Conservation (phyloP, 139 green algal genomes). For the Nannochloris sp. region DNA sequence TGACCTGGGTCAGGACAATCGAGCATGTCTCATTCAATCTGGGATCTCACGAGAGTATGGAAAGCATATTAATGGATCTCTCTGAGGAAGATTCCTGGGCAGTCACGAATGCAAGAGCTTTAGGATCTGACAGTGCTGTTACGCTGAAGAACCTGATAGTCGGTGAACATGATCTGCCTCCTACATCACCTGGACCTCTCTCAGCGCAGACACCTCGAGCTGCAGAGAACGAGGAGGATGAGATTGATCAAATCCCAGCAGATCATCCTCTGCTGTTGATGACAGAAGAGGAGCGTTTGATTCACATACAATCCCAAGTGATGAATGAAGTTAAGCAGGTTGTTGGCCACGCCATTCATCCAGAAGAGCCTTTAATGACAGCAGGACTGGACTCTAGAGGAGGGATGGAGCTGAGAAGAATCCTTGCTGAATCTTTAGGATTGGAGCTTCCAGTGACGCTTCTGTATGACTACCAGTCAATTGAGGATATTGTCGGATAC, state of each 20-base stretch:
- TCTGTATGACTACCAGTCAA: constrained; percentile 74
- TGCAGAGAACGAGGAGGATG: constrained; percentile 8
- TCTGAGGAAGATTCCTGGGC: constrained; percentile 15
- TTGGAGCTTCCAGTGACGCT: constrained; percentile 63
- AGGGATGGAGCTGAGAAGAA: constrained; percentile 70
- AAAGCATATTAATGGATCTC: constrained; percentile 10
- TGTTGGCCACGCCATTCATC: constrained; percentile 48
- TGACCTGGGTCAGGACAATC: constrained; percentile 21
- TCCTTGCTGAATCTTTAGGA: constrained; percentile 55
- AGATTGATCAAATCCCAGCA: constrained; percentile 4
- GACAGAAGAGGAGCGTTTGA: constrained; percentile 39
- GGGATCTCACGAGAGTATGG: too few species aligned
- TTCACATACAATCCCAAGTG: constrained; percentile 58
- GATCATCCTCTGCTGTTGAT: constrained; percentile 49
- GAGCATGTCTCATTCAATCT: constrained; percentile 18
- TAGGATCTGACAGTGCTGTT: background rate
- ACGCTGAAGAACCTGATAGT: constrained; percentile 5
- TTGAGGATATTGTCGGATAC: constrained; percentile 45
- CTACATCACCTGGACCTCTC: constrained; percentile 8
- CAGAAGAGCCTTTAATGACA: constrained; percentile 49
- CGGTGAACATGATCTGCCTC: constrained; percentile 26
- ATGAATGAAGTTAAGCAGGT: constrained; percentile 56
- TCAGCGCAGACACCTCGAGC: background rate
- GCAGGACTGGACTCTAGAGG: constrained; percentile 59
- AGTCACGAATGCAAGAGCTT: background rate